These are phyloP conservation scores for Oxytropis ochrocephala DNA, from an alignment of 306 rosid genomes.

Conservation along the genomic window DNA sequence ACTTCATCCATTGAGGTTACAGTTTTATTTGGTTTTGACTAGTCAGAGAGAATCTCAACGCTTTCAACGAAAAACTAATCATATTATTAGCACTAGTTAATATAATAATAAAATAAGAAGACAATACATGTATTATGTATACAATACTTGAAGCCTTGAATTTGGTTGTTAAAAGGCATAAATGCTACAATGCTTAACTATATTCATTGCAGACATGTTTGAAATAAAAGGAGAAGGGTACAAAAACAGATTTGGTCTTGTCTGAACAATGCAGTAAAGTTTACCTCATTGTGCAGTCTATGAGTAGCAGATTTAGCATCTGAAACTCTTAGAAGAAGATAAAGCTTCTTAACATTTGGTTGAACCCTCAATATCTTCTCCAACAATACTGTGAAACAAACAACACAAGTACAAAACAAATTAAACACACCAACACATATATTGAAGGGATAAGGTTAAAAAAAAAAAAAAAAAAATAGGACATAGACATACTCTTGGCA, in stretches of 20 bases:
- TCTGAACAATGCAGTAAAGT: no score
- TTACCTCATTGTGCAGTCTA: slow-evolving; percentile 60
- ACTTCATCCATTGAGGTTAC: no score
- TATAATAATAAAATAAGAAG: not conserved
- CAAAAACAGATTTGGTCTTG: no score
- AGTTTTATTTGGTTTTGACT: no score
- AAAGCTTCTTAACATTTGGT: slow-evolving; percentile 71
- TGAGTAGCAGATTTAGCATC: slow-evolving; percentile 58
- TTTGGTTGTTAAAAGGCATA: not conserved
- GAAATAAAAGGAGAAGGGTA: not conserved
- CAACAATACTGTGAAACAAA: slow-evolving; percentile 44
- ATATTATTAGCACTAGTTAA: no score
- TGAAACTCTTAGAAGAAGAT: slow-evolving; percentile 64
- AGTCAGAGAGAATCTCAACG: no score
- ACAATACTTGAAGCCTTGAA: not conserved
- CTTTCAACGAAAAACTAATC: no score
- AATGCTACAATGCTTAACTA: not conserved
- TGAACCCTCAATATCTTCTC: slow-evolving; percentile 87
- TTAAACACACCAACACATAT: not conserved
- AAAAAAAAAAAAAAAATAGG: not conserved
- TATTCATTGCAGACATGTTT: not conserved
- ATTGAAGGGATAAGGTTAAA: not conserved
- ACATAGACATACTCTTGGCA: slow-evolving; percentile 43
- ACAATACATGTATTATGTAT: not conserved
- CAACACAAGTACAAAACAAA: not conserved